Conservation (phyloP, 208 protist genomes). For the Trypanosoma vivax region DNA sequence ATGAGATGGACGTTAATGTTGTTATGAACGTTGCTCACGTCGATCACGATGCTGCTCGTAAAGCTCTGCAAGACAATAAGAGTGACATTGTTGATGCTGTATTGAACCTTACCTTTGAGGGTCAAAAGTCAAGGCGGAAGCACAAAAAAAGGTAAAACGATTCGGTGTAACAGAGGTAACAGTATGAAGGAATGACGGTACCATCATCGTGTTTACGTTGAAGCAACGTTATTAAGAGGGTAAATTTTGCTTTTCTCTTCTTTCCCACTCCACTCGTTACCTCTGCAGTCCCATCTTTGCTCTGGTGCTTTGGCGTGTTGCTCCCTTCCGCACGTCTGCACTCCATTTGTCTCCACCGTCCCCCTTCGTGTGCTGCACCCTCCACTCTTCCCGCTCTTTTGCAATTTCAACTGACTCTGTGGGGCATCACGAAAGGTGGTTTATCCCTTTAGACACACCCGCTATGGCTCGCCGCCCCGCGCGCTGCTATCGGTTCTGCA, state of each 20-base stretch:
- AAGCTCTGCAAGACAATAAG: slow-evolving; percentile 81
- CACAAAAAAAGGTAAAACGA: no score
- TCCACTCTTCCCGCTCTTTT: not conserved
- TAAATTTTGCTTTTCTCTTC: no score
- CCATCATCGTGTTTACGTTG: no score
- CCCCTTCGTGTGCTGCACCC: slow-evolving; percentile 10
- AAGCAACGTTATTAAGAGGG: no score
- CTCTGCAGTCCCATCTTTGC: no score
- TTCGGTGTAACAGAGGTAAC: no score
- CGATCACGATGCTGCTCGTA: slow-evolving; percentile 67
- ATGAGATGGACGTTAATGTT: slow-evolving; percentile 39
- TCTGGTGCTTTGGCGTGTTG: no score
- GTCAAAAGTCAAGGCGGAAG: no score
- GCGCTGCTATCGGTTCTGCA: slow-evolving; percentile 53
- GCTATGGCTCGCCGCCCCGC: slow-evolving; percentile 48
- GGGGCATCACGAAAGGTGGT: slow-evolving; percentile 8
- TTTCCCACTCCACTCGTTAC: no score
- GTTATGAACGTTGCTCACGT: slow-evolving; percentile 75
- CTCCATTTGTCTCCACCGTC: slow-evolving; percentile 16
- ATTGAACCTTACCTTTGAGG: slow-evolving; percentile 87
- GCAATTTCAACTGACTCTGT: not conserved
- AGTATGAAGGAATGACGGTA: no score
- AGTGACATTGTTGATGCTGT: slow-evolving; percentile 86
- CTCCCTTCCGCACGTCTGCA: no score
- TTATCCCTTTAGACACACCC: slow-evolving; percentile 6